Evolutionary conservation across 768 basidiomycete species (phyloP), one percentile per base, ranked within the genome.

Genomic region (Boletellus sp.): DNA sequence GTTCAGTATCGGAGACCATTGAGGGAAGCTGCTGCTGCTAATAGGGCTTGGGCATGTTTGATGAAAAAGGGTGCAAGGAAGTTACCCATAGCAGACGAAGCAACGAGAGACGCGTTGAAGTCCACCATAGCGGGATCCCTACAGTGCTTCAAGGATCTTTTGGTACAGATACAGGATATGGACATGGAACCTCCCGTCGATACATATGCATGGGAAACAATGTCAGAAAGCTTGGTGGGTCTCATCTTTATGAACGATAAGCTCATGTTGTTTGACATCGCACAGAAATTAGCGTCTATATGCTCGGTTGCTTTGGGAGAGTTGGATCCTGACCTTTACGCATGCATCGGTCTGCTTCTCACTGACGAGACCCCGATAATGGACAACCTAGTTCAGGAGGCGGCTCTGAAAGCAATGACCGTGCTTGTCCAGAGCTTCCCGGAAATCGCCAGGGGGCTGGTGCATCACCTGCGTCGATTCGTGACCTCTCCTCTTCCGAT

Each of bases 171-270:
- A 44, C 81, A 90, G 61, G 87, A 86, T 53, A 83, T 93, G 81
- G 89, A 91, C 13, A 72, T 74, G 4, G 86, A 90, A 51, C 90
- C 88, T 12, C 78, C 85, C 0, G 59, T 85, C 31, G 91, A 94
- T 63, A 89, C 87, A n/a, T 94, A 92, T 67, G 83, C 88, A 45
- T 93, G 86, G 85, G 91, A 94, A 63, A 93, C 91, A 0, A 85
- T 94, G 84, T 89, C 91, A 10, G 91, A 94, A 63, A 87, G 87
- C 56, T 67, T 94, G 76, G 91, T 90, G 57, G 42, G 80, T 68
- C 35, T 38, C 19, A 43, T 22, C 48, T 46, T 11, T 20, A 20
- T 17, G 4, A 19, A 40, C 28, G 12, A n/a, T 34, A 15, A 31
- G n/a, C 39, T 35, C 47, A 33, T 6, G 41, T 43, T 20, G 17